Conservation (phyloP, 371 early-diverging fungal genomes). For the Mucor sp. region DNA sequence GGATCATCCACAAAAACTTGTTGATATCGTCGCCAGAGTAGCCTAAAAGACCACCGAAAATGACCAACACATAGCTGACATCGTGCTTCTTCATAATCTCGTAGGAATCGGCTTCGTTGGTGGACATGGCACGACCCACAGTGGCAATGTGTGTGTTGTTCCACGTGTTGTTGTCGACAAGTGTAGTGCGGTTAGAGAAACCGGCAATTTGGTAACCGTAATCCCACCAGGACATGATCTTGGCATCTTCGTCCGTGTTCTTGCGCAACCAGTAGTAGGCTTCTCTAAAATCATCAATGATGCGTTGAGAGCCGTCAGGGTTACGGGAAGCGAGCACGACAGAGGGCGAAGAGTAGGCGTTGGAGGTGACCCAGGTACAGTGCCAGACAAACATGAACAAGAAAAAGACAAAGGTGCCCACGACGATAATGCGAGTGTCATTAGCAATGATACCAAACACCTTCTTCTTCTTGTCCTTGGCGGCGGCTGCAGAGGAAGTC, state of each 20-base stretch:
- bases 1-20: conserved; percentile 99
- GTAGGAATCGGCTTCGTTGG: conserved; percentile 89
- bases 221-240: conserved; percentile 99
- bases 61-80: conserved; percentile 95
- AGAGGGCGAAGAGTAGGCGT: conserved; percentile 98
- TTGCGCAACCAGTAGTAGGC: conserved; percentile 99
- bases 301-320: conserved; percentile 86
- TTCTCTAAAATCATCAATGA: conserved; percentile 99
- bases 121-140: conserved; percentile 95
- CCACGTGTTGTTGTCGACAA: conserved; percentile 99
- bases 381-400: conserved; percentile 91
- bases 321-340: conserved; percentile 92
- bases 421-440: conserved; percentile 51
- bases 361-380: conserved; percentile 98
- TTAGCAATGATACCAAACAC: conserved; percentile 42
- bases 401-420: conserved; percentile 63
- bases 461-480: conserved; percentile 19
- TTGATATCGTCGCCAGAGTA: conserved; percentile 99
- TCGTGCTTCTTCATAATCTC: conserved; percentile 89
- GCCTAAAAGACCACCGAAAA: conserved; percentile 95
- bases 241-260: conserved; percentile 92
- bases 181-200: conserved; percentile 95
- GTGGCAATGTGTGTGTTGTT: conserved; percentile 99
- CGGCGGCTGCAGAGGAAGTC: background rate
- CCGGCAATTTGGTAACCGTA: conserved; percentile 99